Base-by-base conservation (phyloP, 139 green algal genomes). In the Penium margaritaceum region DNA sequence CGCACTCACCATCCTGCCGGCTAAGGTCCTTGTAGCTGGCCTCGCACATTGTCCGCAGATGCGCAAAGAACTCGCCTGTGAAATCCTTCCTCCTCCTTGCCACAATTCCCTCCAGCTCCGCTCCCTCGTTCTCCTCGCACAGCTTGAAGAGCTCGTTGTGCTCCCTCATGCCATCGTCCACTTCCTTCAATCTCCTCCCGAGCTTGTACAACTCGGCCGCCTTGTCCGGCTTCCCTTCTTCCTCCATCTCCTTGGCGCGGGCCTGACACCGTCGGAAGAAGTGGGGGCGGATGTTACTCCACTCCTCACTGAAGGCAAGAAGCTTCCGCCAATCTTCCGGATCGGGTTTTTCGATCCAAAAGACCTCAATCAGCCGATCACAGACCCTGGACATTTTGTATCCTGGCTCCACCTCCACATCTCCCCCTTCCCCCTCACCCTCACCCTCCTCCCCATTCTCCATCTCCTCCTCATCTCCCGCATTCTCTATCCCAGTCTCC, bases 331-430 rank as follows among this genome's bases (percentile, higher is more conserved):
- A 80, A 19, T 80, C 29, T 21, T 35, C 73, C 33, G 65, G 65
- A 3, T 74, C 51, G 33, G 73, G 64, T 21, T 55, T 63, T 36
- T 80, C 73, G 6, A 76, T 70, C 64, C 34, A 77, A 67, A 80
- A 80, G 2, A 80, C 66, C 36, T 77, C 73, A 44, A 80, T 60
- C 34, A 80, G 55, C 38, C 41, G 36, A 33, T 80, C 73, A 38
- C 73, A 80, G 34, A 80, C 73, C 15, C 62, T 7, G 14, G 43
- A 43, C 71, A 78, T 78, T 65, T 78, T 78, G 39, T 54, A 76
- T 7, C 68, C 68, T 51, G 27, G 37, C 68, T 76, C 68, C 57
- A 76, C 33, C 68, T 76, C 68, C 27, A 70, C 37, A 36, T 67
- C 53, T 0, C 29, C 46, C n/a, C 55, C 68, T 0, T 68, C 66